Evolutionary conservation across 1,284 basidiomycete species (phyloP).

Genomic region (Cryptococcus floricola): DNA sequence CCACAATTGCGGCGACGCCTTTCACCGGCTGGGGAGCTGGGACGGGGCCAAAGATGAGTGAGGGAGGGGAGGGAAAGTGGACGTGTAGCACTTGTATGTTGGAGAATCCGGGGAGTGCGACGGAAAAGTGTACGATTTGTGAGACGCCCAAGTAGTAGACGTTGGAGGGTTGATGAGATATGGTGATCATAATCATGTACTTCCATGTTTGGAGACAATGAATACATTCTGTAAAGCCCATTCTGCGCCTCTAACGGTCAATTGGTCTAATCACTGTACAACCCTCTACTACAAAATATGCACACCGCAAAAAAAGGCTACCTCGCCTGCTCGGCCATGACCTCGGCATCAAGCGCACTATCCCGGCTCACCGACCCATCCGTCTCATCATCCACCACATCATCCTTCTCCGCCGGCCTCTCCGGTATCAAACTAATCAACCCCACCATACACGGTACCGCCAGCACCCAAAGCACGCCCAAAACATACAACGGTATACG

Average conservation of each 20-base stretch:
- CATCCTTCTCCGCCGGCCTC: constrained; percentile 14
- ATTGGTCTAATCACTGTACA: not conserved
- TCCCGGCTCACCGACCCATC: not conserved
- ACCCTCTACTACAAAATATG: not conserved
- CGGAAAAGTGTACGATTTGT: not conserved
- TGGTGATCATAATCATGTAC: not conserved
- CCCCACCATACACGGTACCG: constrained; percentile 13
- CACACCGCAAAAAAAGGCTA: not conserved
- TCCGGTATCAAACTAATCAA: constrained; percentile 24
- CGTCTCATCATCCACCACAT: constrained; percentile 13
- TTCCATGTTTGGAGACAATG: not conserved
- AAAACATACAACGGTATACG: constrained; percentile 19
- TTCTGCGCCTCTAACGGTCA: too few relatives aligned
- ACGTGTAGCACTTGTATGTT: constrained; percentile 1
- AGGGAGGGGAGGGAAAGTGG: not conserved
- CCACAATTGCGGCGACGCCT: not conserved
- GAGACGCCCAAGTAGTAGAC: not conserved
- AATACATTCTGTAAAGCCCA: not conserved
- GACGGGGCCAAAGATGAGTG: not conserved
- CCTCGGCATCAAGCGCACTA: not conserved
- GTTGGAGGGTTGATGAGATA: not conserved
- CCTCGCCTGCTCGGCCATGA: not conserved
- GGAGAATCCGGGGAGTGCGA: not conserved
- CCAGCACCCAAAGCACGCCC: constrained; percentile 12
- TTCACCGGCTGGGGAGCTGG: not conserved